Evolutionary conservation across 768 basidiomycete genomes (phyloP), one percentile per base, ranked within the genome.

Genomic region (Lactarius hatsudake): DNA sequence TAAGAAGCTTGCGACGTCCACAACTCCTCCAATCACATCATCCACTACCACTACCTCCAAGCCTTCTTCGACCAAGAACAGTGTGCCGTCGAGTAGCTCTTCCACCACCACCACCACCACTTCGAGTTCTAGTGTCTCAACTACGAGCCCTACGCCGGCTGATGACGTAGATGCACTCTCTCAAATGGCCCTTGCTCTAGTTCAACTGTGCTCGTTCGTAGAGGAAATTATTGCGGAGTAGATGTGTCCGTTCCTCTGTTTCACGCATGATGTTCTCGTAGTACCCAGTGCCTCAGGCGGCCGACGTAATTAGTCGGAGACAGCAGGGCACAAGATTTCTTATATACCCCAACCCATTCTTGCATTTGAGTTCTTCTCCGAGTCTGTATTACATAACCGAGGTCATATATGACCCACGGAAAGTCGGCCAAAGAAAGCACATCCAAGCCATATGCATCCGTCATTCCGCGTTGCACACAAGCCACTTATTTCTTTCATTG

Each of bases 401-500:
- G n/a, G n/a, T n/a, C n/a, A n/a, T n/a, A 20, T 36, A 7, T 10
- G 8, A 5, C 55, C 28, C 7, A 13, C 2, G 15, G 26, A 17
- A 56, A 2, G 55, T 18, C 8, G 17, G n/a, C 54, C 5, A 40
- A 51, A 30, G 32, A n/a, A 51, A 20, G 10, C 30, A 7, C 28
- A 26, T 53, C 6, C 26, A 26, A 26, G 23, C 2, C 23, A 51
- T 30, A 71, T 71, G 70, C 69, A 48, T 71, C 69, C 70, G 23
- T 63, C 70, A 4, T 38, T 61, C 53, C 65, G 70, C 32, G 53
- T 32, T 36, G 62, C 67, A 5, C 71, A 74, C 57, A 69, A 63
- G 56, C 71, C 71, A 13, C 71, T 74, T 57, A 75, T 76, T 63
- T 68, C 69, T 54, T 73, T 74, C 64, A 61, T 75, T 6, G 73